Evolutionary conservation across 306 rosid genomes (phyloP).

Genomic region (Abrus precatorius): DNA sequence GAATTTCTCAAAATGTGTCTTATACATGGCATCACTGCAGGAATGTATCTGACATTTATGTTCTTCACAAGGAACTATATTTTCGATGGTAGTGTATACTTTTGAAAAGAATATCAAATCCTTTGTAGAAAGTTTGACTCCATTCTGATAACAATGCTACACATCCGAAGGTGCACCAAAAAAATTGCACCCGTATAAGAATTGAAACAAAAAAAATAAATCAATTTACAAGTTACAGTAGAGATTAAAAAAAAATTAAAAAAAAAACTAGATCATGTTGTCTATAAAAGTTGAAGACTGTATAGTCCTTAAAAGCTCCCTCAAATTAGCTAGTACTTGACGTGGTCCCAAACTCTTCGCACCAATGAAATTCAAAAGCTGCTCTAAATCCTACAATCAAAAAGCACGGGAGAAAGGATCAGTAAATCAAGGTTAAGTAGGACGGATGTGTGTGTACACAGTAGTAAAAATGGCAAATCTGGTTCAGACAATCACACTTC

Average conservation of each 20-base stretch:
- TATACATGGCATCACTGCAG: slow-evolving; percentile 9
- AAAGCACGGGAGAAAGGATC: slow-evolving; percentile 19
- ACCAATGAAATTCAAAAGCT: slow-evolving; percentile 91
- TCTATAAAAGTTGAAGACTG: slow-evolving; percentile 79
- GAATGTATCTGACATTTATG: slow-evolving; percentile 10
- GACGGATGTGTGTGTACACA: slow-evolving; percentile 17
- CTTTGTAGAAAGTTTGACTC: slow-evolving; percentile 38
- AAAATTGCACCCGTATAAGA: slow-evolving; percentile 80
- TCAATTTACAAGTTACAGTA: slow-evolving; percentile 64
- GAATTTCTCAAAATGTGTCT: background rate
- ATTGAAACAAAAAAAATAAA: slow-evolving; percentile 54
- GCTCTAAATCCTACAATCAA: slow-evolving; percentile 86
- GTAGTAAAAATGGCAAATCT: background rate
- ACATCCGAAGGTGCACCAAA: slow-evolving; percentile 71
- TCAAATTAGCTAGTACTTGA: slow-evolving; percentile 86
- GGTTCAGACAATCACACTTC: slow-evolving; percentile 26
- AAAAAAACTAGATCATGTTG: slow-evolving; percentile 51
- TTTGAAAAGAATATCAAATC: slow-evolving; percentile 46
- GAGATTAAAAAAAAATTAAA: background rate
- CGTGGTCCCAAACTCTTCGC: slow-evolving; percentile 93
- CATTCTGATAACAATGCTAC: slow-evolving; percentile 39
- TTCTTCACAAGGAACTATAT: slow-evolving; percentile 13
- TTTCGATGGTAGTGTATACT: slow-evolving; percentile 16
- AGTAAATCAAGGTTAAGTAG: slow-evolving; percentile 33
- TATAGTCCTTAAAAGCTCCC: slow-evolving; percentile 87